Evolutionary conservation across 805 yeast species (phyloP).

Genomic region (Candida tallmaniae): DNA sequence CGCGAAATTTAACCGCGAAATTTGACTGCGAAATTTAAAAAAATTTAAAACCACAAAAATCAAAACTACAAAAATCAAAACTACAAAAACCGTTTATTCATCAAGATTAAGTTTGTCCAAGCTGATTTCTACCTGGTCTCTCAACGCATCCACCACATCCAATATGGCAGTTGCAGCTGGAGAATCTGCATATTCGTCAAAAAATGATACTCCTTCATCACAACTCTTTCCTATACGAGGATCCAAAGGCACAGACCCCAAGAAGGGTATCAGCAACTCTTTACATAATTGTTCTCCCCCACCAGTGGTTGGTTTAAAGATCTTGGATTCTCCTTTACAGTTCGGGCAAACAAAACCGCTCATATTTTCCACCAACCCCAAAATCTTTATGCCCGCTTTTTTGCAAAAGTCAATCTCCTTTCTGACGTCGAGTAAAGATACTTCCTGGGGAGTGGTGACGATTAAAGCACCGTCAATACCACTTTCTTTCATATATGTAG

Average conservation of each 20-base stretch:
- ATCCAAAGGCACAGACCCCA: slow-evolving; percentile 93
- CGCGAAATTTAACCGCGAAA: no score
- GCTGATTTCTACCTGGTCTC: slow-evolving; percentile 48
- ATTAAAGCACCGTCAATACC: slow-evolving; percentile 95
- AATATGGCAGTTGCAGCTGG: slow-evolving; percentile 88
- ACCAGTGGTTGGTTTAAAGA: slow-evolving; percentile 94
- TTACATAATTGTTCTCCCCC: slow-evolving; percentile 85
- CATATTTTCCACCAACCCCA: slow-evolving; percentile 97
- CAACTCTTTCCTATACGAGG: slow-evolving; percentile 90
- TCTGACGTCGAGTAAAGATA: slow-evolving; percentile 88
- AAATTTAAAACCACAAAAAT: no score
- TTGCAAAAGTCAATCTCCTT: slow-evolving; percentile 93
- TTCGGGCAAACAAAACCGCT: slow-evolving; percentile 96
- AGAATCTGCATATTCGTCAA: slow-evolving; percentile 81
- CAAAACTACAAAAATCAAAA: no score
- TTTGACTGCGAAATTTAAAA: no score
- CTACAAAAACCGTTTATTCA: no score
- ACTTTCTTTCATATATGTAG: slow-evolving; percentile 78
- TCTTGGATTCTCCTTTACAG: slow-evolving; percentile 85
- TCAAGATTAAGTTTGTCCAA: slow-evolving; percentile 13
- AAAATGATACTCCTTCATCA: slow-evolving; percentile 80
- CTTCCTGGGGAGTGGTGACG: slow-evolving; percentile 98
- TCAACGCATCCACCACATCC: slow-evolving; percentile 70
- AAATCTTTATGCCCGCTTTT: slow-evolving; percentile 78
- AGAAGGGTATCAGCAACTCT: slow-evolving; percentile 70